A percentile compares a stretch with the other conserved stretches of the same genome.
phyloP scores from a whole-genome alignment of 306 rosid genomes.

The Corylus avellana region DNA sequence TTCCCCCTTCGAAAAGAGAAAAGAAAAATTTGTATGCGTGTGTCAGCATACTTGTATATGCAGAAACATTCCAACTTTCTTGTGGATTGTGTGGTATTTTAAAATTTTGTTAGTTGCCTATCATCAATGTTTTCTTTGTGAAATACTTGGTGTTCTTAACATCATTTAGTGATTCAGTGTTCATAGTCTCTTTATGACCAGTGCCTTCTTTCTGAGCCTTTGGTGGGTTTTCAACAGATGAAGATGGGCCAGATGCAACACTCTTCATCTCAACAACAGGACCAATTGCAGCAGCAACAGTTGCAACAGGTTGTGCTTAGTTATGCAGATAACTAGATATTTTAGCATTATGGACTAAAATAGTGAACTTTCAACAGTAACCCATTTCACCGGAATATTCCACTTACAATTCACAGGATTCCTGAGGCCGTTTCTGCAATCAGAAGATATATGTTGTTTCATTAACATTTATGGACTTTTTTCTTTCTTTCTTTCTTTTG shows the following conservation, averaged over 20 bases:
- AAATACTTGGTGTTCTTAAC: neutral
- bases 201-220: slow-evolving; percentile 18
- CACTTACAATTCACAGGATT: neutral
- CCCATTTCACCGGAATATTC: slow-evolving; percentile 2
- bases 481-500: slow-evolving; percentile 4
- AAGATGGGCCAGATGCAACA: slow-evolving; percentile 77
- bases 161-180: neutral
- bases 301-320: slow-evolving; percentile 70
- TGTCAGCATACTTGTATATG: neutral
- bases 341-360: slow-evolving; percentile 11
- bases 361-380: neutral
- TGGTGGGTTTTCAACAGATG: slow-evolving; percentile 47
- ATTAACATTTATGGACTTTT: slow-evolving; percentile 16
- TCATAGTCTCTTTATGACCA: slow-evolving; percentile 12
- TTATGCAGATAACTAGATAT: slow-evolving; percentile 12
- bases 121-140: neutral
- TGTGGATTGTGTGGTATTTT: neutral
- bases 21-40: neutral
- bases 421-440: slow-evolving; percentile 20
- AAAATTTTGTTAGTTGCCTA: neutral
- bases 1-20: neutral
- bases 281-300: slow-evolving; percentile 69
- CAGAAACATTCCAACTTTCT: neutral
- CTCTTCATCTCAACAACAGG: slow-evolving; percentile 77
- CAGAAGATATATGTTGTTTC: neutral